These are phyloP conservation scores for Cornus suecica DNA, from an alignment of 148 eudicot genomes.

Conservation along the genomic window DNA sequence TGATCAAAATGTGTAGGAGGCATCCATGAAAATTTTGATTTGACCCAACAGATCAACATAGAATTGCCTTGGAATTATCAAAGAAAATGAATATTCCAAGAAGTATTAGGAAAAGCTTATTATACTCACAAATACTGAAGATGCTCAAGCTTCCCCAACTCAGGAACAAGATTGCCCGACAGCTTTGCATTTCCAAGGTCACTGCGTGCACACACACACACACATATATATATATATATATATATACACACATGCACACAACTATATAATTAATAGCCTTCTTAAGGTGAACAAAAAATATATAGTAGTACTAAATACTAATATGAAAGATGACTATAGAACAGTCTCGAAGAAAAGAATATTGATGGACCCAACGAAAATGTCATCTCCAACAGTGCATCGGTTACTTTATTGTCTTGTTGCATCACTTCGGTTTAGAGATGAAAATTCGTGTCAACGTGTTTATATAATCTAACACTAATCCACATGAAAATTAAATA, in stretches of 20 bases:
- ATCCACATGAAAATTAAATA: too few species aligned
- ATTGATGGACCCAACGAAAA: background rate
- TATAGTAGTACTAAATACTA: too few species aligned
- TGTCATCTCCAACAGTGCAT: background rate
- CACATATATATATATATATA: background rate
- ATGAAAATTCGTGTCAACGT: too few species aligned
- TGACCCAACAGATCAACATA: background rate
- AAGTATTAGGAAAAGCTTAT: background rate
- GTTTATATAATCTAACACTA: too few species aligned
- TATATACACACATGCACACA: too few species aligned
- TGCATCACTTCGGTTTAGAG: too few species aligned
- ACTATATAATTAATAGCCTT: too few species aligned
- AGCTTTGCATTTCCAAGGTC: slow-evolving; percentile 79
- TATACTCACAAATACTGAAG: slow-evolving; percentile 73
- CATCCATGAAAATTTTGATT: too few species aligned
- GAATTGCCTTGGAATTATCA: background rate
- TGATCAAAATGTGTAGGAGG: too few species aligned
- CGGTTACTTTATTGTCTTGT: too few species aligned
- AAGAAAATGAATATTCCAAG: background rate
- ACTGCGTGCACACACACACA: slow-evolving; percentile 18
- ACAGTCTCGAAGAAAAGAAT: background rate
- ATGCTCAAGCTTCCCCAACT: slow-evolving; percentile 68
- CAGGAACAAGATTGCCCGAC: slow-evolving; percentile 73
- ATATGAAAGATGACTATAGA: too few species aligned
- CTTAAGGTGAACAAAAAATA: background rate